Conservation (phyloP, 768 basidiomycete genomes). For the Hygrophoropsis aurantiaca region DNA sequence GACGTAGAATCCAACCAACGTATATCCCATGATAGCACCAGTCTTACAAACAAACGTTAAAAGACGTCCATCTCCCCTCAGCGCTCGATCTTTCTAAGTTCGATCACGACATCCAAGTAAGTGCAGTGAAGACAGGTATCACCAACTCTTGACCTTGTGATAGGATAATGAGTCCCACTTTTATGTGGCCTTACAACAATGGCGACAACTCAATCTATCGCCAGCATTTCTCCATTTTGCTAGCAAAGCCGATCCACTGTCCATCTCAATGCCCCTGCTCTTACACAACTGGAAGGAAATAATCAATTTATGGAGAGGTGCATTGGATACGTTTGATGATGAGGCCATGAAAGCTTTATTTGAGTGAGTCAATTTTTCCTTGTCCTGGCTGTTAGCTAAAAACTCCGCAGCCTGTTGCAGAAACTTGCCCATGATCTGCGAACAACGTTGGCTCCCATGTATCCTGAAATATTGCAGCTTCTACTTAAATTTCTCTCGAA, state of each 20-base stretch:
- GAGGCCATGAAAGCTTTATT: slow-evolving; percentile 74
- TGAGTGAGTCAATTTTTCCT: slow-evolving; percentile 51
- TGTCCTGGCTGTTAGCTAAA: slow-evolving; percentile 13
- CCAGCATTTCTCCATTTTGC: slow-evolving; percentile 74
- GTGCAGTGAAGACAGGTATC: slow-evolving; percentile 3
- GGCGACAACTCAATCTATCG: slow-evolving; percentile 79
- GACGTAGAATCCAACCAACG: neutral
- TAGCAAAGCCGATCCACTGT: slow-evolving; percentile 55
- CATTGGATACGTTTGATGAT: slow-evolving; percentile 60
- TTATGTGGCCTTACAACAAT: slow-evolving; percentile 67
- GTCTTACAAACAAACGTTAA: slow-evolving; percentile 66
- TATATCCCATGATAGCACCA: slow-evolving; percentile 50
- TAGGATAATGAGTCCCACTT: slow-evolving; percentile 83
- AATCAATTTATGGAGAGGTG: slow-evolving; percentile 59
- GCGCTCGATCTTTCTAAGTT: slow-evolving; percentile 54
- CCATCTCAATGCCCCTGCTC: slow-evolving; percentile 76
- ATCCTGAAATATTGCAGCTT: slow-evolving; percentile 50
- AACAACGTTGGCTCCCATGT: slow-evolving; percentile 68
- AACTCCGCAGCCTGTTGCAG: slow-evolving; percentile 60
- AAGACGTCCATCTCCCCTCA: slow-evolving; percentile 72
- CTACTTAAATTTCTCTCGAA: slow-evolving; percentile 59
- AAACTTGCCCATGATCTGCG: slow-evolving; percentile 80
- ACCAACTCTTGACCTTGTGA: neutral
- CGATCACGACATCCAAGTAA: slow-evolving; percentile 59
- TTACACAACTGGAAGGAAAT: slow-evolving; percentile 79